Conservation (phyloP, 805 yeast genomes). For the Spathaspora boniae region DNA sequence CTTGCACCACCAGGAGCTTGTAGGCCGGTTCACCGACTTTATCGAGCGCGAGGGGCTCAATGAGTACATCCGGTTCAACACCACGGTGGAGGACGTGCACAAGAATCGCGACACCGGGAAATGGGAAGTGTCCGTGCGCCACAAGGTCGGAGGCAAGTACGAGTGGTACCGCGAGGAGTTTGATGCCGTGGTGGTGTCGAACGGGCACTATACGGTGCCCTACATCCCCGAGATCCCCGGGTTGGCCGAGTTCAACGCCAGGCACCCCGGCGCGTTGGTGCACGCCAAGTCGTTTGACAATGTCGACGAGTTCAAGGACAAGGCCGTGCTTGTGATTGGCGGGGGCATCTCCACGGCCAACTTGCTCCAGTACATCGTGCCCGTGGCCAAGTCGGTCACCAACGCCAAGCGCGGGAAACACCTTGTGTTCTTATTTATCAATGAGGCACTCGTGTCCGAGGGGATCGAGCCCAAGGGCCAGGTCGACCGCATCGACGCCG, state of each 20-base stretch:
- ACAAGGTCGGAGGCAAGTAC: constrained; percentile 13
- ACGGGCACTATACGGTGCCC: constrained; percentile 66
- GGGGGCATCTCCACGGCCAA: constrained; percentile 42
- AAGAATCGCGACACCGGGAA: constrained; percentile 26
- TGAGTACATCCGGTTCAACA: constrained; percentile 31
- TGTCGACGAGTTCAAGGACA: constrained; percentile 40
- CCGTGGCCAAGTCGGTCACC: constrained; percentile 23
- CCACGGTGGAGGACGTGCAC: constrained; percentile 37
- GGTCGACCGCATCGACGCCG: constrained; percentile 18
- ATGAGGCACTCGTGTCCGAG: constrained; percentile 34
- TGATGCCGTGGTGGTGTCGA: constrained; percentile 62
- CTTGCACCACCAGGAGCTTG: constrained; percentile 32
- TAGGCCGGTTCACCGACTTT: constrained; percentile 22
- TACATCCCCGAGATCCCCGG: constrained; percentile 55
- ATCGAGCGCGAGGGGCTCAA: constrained; percentile 23
- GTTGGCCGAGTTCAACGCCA: constrained; percentile 41
- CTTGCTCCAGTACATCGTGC: constrained; percentile 38
- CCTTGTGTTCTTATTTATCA: constrained; percentile 31
- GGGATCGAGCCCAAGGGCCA: constrained; percentile 28
- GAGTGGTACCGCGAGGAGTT: constrained; percentile 46
- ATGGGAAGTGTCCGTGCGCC: constrained; percentile 35
- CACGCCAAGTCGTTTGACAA: constrained; percentile 59
- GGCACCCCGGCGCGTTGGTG: constrained; percentile 44
- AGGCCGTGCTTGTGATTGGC: constrained; percentile 43
- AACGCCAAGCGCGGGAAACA: constrained; percentile 26